Evolutionary conservation across 2,329 filamentous ascomycete genomes (phyloP).

Genomic region (Aspergillus nomiae): DNA sequence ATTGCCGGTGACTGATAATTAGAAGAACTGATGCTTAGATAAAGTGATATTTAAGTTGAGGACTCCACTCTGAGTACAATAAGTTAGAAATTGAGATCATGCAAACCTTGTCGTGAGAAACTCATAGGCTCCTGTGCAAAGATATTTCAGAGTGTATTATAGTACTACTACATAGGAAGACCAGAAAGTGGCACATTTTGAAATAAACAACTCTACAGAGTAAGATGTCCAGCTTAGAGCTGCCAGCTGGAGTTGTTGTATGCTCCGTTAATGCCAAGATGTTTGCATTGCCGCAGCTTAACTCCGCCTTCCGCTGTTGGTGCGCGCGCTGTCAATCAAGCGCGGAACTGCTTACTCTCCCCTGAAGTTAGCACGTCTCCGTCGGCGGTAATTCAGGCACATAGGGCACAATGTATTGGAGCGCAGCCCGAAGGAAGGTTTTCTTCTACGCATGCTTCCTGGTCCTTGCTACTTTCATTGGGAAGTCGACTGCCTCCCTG

Average conservation of each 20-base stretch:
- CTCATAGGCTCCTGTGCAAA: background rate
- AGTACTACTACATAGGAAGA: background rate
- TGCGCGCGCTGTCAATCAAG: constrained; percentile 8
- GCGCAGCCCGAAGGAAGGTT: constrained; percentile 20
- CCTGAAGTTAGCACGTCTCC: constrained; percentile 13
- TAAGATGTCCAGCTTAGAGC: background rate
- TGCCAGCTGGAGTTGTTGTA: background rate
- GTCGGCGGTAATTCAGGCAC: constrained; percentile 13
- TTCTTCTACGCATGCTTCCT: constrained; percentile 33
- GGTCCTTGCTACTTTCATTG: constrained; percentile 36
- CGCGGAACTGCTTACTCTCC: constrained; percentile 10
- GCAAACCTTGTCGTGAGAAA: background rate
- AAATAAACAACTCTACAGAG: background rate
- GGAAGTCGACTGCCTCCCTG: constrained; percentile 64
- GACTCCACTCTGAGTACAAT: background rate
- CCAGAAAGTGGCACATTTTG: background rate
- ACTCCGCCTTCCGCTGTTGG: constrained; percentile 17
- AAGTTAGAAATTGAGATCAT: background rate
- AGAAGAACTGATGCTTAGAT: background rate
- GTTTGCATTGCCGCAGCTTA: constrained; percentile 9
- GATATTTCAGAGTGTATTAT: background rate
- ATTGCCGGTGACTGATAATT: background rate
- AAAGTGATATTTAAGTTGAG: background rate
- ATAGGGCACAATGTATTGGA: constrained; percentile 31
- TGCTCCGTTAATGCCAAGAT: background rate